Evolutionary conservation across 2,329 filamentous ascomycete genomes (phyloP).

Genomic region (Sporothrix curviconia): DNA sequence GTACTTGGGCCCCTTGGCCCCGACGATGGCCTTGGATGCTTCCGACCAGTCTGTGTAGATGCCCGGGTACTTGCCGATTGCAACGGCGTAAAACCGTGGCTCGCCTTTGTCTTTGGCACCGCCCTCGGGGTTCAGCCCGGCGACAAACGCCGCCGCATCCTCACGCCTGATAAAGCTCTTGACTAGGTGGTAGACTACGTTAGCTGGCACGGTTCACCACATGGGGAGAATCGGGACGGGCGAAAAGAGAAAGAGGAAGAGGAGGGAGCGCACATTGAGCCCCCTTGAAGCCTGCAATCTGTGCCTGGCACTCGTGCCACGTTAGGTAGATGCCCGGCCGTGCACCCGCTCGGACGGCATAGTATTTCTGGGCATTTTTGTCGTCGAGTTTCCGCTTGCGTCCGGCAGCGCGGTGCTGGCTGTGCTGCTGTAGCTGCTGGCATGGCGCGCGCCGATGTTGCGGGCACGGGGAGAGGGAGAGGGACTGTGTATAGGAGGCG

Average conservation of each 20-base stretch:
- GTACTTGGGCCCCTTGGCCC: slow-evolving; percentile 62
- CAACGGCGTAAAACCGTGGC: slow-evolving; percentile 53
- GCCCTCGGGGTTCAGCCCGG: slow-evolving; percentile 46
- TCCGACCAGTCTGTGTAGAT: slow-evolving; percentile 61
- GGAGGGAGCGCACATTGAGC: slow-evolving; percentile 50
- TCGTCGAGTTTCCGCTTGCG: slow-evolving; percentile 46
- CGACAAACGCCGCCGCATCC: slow-evolving; percentile 74
- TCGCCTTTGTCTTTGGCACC: slow-evolving; percentile 34
- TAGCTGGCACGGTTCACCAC: no score
- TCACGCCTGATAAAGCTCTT: slow-evolving; percentile 68
- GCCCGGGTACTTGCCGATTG: slow-evolving; percentile 50
- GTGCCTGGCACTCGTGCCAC: slow-evolving; percentile 55
- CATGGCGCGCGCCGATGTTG: neutral
- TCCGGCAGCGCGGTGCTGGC: slow-evolving; percentile 12
- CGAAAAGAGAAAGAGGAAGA: neutral
- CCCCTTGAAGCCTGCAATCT: slow-evolving; percentile 55
- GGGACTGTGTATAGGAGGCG: neutral
- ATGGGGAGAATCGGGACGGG: slow-evolving; percentile 22
- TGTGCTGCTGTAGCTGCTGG: neutral
- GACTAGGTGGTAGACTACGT: slow-evolving; percentile 41
- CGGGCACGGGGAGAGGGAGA: neutral
- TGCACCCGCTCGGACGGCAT: slow-evolving; percentile 53
- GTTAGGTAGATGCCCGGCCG: slow-evolving; percentile 55
- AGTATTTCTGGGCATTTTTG: slow-evolving; percentile 47
- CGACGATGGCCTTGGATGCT: slow-evolving; percentile 66